Percentiles rank a stretch among this genome's conserved stretches.
These are phyloP conservation scores for Sporothrix pseudoabietina DNA, from an alignment of 2,329 filamentous ascomycete genomes.

Conservation along the genomic window DNA sequence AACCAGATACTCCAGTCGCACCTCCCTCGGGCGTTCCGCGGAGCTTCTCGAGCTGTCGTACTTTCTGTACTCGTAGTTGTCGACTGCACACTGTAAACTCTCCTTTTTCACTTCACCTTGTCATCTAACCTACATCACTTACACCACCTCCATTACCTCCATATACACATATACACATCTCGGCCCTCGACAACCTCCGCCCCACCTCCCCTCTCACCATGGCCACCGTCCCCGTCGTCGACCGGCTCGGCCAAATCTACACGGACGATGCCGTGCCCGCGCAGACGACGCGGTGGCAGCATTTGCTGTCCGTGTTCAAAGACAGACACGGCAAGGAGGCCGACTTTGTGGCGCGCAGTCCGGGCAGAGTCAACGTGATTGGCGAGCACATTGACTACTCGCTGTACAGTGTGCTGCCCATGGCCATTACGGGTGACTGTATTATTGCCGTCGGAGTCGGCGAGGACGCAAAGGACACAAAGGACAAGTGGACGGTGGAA, in stretches of 20 bases:
- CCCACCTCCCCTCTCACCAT: slow-evolving; percentile 41
- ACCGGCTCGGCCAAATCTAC: slow-evolving; percentile 80
- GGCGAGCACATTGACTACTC: slow-evolving; percentile 99
- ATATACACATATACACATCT: background rate
- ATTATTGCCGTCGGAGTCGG: slow-evolving; percentile 73
- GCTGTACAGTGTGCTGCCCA: slow-evolving; percentile 91
- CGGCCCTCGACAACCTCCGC: background rate
- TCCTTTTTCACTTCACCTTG: background rate
- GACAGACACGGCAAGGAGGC: slow-evolving; percentile 68
- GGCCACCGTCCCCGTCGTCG: slow-evolving; percentile 71
- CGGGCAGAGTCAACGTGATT: slow-evolving; percentile 95
- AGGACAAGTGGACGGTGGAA: slow-evolving; percentile 64
- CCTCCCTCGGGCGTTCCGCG: slow-evolving; percentile 23
- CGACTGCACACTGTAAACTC: background rate
- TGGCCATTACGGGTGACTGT: slow-evolving; percentile 90
- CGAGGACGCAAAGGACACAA: slow-evolving; percentile 40
- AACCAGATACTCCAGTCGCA: background rate
- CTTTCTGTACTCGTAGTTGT: background rate
- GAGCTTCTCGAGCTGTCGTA: background rate
- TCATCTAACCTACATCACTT: background rate
- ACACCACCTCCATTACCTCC: background rate
- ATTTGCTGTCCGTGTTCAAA: slow-evolving; percentile 70
- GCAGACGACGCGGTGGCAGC: slow-evolving; percentile 75
- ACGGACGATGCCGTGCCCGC: slow-evolving; percentile 67
- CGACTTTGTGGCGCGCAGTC: slow-evolving; percentile 84